Percentiles rank a stretch among this genome's conserved stretches.
Evolutionary conservation across 2,329 filamentous ascomycete species (phyloP).

Genomic region (Alternaria postmessia): DNA sequence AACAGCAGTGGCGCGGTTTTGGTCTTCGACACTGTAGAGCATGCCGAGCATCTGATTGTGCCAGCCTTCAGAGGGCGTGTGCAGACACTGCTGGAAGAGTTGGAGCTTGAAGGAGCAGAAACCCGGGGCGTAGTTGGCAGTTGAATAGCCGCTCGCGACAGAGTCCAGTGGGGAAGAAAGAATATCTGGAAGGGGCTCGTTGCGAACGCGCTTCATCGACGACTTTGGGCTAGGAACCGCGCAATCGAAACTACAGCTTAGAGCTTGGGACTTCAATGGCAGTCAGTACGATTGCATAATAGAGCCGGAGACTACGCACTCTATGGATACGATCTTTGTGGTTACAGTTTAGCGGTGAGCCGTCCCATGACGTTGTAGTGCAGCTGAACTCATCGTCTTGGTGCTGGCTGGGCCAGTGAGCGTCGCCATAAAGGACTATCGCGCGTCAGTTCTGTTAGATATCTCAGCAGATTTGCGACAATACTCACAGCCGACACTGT

Average conservation of each 20-base stretch:
- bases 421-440: neutral
- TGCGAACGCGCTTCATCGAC: neutral
- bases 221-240: neutral
- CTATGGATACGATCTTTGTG: neutral
- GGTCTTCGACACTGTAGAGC: slow-evolving; percentile 10
- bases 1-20: neutral
- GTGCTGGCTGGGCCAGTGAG: slow-evolving; percentile 3
- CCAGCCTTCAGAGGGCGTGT: slow-evolving; percentile 8
- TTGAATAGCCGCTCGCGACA: neutral
- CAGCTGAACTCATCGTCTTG: neutral
- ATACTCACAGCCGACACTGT: neutral
- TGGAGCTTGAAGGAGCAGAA: slow-evolving; percentile 9
- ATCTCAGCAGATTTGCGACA: neutral
- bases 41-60: slow-evolving; percentile 8
- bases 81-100: slow-evolving; percentile 10
- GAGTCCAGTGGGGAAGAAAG: neutral
- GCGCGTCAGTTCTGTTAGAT: neutral
- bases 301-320: neutral
- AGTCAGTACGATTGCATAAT: neutral
- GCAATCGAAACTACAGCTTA: slow-evolving; percentile 3
- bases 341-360: neutral
- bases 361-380: neutral
- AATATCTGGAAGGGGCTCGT: neutral
- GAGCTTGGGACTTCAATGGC: neutral
- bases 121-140: slow-evolving; percentile 1